Base-by-base conservation (phyloP, 192 early-diverging fungal species). In the Coemansia sp. region DNA sequence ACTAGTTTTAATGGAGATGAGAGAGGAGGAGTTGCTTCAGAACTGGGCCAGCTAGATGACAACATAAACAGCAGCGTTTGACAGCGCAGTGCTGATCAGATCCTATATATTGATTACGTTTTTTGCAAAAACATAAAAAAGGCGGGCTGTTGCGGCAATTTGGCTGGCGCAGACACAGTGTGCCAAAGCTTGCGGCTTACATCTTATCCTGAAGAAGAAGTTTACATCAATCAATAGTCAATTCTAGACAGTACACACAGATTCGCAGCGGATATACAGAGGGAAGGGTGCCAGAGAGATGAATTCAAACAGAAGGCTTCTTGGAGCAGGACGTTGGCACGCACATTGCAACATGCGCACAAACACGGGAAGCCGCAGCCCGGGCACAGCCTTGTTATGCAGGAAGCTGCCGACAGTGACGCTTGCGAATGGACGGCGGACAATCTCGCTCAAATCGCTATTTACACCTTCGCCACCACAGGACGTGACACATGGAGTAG, bases 401-500 rank as follows among this genome's bases (percentile, higher is more conserved):
- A 55, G 24, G 31, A 64, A 31, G 19, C 20, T 22, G 39, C 39
- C 39, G 11, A 46, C 39, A 46, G 39, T 14, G 14, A 46, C 39
- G 14, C 39, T 56, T 19, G 21, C 21, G 20, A 19, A 53, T 52
- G 62, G 51, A 17, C 62, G 62, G 52, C 64, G 56, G 64, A 0
- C 46, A 57, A 76, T 81, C 54, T 82, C 80, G 56, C 72, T 82
- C 24, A 78, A 78, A 57, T 82, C 75, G 54, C 72, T 82, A 22
- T 76, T 82, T 56, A 72, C 74, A 58, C 74, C 70, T 6, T 66
- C 74, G 56, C 73, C 79, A 64, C 74, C 66, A 19, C 32, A 54
- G 9, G 53, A 51, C 27, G 61, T 24, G 27, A 32, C 29, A 20
- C 64, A 61, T 24, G 60, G 60, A 10, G 50, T 46, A 10, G 66